Evolutionary conservation across 1,284 basidiomycete genomes (phyloP).

Genomic region (Moesziomyces antarcticus): DNA sequence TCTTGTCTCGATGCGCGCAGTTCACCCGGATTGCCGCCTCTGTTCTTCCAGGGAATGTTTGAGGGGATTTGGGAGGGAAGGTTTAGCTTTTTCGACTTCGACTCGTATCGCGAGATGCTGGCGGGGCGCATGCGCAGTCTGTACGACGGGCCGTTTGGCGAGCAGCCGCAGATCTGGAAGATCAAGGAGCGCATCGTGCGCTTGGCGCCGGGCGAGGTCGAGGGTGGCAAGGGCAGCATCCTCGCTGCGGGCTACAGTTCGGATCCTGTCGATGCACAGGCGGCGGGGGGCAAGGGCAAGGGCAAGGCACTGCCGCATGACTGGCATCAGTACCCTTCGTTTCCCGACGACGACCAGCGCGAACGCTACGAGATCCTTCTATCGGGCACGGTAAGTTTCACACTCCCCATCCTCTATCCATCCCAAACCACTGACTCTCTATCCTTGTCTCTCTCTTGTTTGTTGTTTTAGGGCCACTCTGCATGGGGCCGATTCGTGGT

Average conservation of each 20-base stretch:
- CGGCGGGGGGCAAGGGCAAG: slow-evolving; percentile 23
- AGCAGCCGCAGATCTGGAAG: slow-evolving; percentile 73
- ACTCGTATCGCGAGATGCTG: slow-evolving; percentile 71
- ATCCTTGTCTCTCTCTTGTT: no score
- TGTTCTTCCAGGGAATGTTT: slow-evolving; percentile 69
- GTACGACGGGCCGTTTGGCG: slow-evolving; percentile 71
- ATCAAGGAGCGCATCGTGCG: slow-evolving; percentile 70
- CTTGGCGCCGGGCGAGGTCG: slow-evolving; percentile 26
- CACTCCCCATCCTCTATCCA: neutral
- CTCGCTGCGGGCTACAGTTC: slow-evolving; percentile 38
- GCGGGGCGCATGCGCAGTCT: slow-evolving; percentile 70
- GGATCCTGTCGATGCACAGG: slow-evolving; percentile 1
- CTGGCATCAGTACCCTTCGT: slow-evolving; percentile 41
- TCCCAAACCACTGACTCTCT: neutral
- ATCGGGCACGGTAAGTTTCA: slow-evolving; percentile 66
- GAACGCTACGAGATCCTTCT: slow-evolving; percentile 69
- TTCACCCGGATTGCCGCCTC: slow-evolving; percentile 68
- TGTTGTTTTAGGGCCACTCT: slow-evolving; percentile 68
- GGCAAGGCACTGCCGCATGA: slow-evolving; percentile 34
- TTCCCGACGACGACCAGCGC: slow-evolving; percentile 39
- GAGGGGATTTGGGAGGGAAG: slow-evolving; percentile 72
- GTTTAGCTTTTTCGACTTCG: slow-evolving; percentile 73
- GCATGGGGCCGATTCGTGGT: slow-evolving; percentile 72
- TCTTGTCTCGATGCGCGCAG: slow-evolving; percentile 66
- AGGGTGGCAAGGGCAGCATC: slow-evolving; percentile 39